Conservation (phyloP, 2,329 filamentous ascomycete species). For the Colletotrichum gloeosporioides region DNA sequence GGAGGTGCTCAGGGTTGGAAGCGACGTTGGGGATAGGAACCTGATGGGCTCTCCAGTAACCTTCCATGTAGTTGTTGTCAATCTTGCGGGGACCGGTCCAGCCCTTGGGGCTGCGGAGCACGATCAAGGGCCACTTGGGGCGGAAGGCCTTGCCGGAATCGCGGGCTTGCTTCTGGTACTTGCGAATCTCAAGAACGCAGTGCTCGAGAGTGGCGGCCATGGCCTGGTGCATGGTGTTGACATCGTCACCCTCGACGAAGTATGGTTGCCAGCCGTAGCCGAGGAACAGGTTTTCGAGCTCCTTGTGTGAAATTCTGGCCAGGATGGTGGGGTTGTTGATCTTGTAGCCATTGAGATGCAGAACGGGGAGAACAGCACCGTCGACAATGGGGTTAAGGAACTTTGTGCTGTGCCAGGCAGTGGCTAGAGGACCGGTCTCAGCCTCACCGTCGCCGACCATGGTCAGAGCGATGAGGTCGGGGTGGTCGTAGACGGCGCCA, state of each 20-base stretch:
- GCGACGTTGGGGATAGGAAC: constrained; percentile 76
- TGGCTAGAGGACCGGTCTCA: constrained; percentile 81
- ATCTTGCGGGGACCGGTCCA: constrained; percentile 79
- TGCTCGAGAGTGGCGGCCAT: constrained; percentile 80
- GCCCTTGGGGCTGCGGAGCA: constrained; percentile 79
- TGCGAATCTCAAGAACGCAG: constrained; percentile 72
- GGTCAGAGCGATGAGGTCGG: constrained; percentile 75
- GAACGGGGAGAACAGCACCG: constrained; percentile 77
- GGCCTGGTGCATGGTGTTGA: constrained; percentile 79
- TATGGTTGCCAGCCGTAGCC: constrained; percentile 83
- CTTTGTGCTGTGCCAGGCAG: constrained; percentile 83
- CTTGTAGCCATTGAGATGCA: constrained; percentile 85
- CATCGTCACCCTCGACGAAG: constrained; percentile 78
- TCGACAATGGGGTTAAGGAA: constrained; percentile 82
- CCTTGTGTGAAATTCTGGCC: constrained; percentile 75
- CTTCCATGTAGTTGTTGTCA: constrained; percentile 72
- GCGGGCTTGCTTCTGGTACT: constrained; percentile 74
- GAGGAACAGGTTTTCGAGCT: constrained; percentile 71
- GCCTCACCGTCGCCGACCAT: constrained; percentile 83
- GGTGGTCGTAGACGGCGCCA: constrained; percentile 77
- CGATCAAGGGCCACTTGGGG: constrained; percentile 79
- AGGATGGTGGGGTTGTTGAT: constrained; percentile 82
- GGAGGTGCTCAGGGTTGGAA: constrained; percentile 68
- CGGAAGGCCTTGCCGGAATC: constrained; percentile 73
- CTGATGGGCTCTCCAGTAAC: constrained; percentile 83